Conservation (phyloP, 306 rosid species). For the Quercus variabilis region DNA sequence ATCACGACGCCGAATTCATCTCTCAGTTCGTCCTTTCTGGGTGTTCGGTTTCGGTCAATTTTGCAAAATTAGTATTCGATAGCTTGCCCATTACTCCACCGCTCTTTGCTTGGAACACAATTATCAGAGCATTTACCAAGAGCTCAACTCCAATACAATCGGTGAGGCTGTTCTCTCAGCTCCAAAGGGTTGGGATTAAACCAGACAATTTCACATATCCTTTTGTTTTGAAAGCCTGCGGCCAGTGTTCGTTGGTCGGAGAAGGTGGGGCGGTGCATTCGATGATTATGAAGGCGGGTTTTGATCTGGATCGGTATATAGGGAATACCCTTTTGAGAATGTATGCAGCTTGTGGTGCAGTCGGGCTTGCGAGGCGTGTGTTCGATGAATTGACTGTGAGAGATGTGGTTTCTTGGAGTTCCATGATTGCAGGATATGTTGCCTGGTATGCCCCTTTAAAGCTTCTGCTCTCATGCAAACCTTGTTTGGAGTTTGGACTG, state of each 20-base stretch:
- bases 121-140: constrained; percentile 40
- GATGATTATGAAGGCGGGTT: constrained; percentile 33
- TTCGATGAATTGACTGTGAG: constrained; percentile 52
- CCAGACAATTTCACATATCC: constrained; percentile 57
- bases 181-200: constrained; percentile 26
- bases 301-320: constrained; percentile 26
- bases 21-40: constrained; percentile 18
- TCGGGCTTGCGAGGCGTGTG: constrained; percentile 30
- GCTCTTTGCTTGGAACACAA: constrained; percentile 43
- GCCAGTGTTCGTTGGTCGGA: constrained; percentile 18
- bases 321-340: constrained; percentile 46
- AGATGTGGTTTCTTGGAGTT: constrained; percentile 62
- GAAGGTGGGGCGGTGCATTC: constrained; percentile 43
- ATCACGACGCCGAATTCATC: constrained; percentile 26
- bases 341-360: constrained; percentile 27
- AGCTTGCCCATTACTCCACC: constrained; percentile 41
- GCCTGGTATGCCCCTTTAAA: constrained; percentile 19
- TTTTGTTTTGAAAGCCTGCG: constrained; percentile 47
- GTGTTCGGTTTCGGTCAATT: constrained; percentile 29
- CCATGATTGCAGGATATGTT: constrained; percentile 50
- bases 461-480: background rate
- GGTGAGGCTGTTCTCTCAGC: constrained; percentile 30
- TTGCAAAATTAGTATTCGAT: constrained; percentile 29
- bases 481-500: background rate
- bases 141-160: constrained; percentile 30